phyloP scores from a whole-genome alignment of 805 yeast species.

The Spathaspora passalidarum region DNA sequence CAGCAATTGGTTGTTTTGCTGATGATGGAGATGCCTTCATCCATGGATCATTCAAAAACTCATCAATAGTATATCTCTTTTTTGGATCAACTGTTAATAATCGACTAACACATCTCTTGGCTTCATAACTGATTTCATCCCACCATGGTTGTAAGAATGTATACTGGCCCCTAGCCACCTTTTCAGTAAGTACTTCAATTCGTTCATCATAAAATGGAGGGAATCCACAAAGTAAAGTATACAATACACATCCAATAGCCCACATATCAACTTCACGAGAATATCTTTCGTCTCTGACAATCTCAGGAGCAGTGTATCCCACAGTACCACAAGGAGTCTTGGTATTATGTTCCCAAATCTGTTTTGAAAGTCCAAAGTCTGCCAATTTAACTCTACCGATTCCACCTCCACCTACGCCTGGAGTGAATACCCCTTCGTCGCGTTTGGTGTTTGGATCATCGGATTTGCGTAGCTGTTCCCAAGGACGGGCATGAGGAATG shows the following conservation, averaged over 20 bases:
- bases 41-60: constrained; percentile 78
- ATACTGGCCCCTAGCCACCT: constrained; percentile 77
- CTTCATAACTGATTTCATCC: constrained; percentile 73
- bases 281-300: constrained; percentile 88
- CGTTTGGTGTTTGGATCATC: constrained; percentile 68
- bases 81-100: constrained; percentile 71
- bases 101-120: constrained; percentile 65
- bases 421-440: constrained; percentile 84
- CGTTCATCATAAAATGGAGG: constrained; percentile 94
- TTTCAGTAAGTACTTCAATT: constrained; percentile 68
- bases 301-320: constrained; percentile 98
- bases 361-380: constrained; percentile 92
- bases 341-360: constrained; percentile 81
- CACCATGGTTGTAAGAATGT: constrained; percentile 83
- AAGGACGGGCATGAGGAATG: constrained; percentile 39
- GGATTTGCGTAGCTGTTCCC: constrained; percentile 47
- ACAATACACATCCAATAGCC: constrained; percentile 96
- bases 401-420: constrained; percentile 88
- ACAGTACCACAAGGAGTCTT: constrained; percentile 99
- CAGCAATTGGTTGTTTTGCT: constrained; percentile 1
- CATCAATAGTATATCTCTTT: constrained; percentile 66
- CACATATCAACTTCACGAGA: constrained; percentile 97
- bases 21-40: constrained; percentile 26
- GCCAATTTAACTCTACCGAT: constrained; percentile 89
- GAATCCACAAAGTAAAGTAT: constrained; percentile 92